Base-by-base conservation (phyloP, 306 rosid genomes). In the Casuarina equisetifolia region DNA sequence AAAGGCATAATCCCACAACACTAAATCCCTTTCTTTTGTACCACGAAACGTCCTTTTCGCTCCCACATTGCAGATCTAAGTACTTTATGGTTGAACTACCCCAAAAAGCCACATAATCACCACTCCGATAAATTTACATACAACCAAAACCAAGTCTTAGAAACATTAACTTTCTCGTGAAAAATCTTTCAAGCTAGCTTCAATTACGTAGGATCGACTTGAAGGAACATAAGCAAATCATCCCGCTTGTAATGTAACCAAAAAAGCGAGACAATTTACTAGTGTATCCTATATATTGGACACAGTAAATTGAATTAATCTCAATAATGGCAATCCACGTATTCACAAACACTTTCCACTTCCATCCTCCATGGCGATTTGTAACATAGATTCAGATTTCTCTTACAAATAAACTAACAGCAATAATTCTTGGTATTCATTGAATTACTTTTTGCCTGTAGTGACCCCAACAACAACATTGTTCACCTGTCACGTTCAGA, bases 381-480 rank as follows among this genome's bases (percentile, higher is more conserved):
- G 73, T 73, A 54, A 67, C 32, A 55, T 73, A 75, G 46, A 53
- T 32, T 40, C 19, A 53, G 40, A 10, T 70, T 32, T 69, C 52
- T 69, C 46, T 42, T 74, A 46, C 50, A 76, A 73, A 25, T 38
- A 70, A 62, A 75, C 50, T 51, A 49, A 66, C 68, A 4, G 76
- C 69, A 4, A 39, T 25, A 25, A 16, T 44, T 68, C 63, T 42
- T 44, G 39, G 10, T 40, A 40, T 20, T 7, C 1, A n/a, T 4
- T 46, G 58, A 0, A 32, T 74, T 84, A 96, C 83, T 91, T 92
- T 87, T 92, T 96, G 32, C 89, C 96, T 1, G 94, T 93, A n/a
- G 97, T 96, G 77, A 96, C 91, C 0, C 99, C 99, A 62, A 96
- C 97, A 2, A 91, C 99, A 45, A 96, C 98, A 79, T 96, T 96